Conservation (phyloP, 179 eudicot species). For the Amaranthus tricolor region DNA sequence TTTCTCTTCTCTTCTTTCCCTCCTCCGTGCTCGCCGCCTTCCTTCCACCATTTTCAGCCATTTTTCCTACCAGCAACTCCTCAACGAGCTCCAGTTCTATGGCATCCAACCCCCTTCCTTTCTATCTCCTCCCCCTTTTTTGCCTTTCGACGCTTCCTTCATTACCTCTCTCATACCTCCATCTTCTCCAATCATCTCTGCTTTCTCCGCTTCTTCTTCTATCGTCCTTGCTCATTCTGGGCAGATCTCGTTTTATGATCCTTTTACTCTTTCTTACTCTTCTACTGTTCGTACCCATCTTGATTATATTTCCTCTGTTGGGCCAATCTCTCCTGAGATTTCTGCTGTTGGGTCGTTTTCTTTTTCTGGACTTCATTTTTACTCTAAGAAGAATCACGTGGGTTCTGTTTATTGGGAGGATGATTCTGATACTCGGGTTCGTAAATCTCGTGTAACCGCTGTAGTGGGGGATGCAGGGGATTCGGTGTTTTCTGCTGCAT, state of each 20-base stretch:
- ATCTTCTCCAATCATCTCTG: conserved; percentile 44
- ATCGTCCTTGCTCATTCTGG: conserved; percentile 60
- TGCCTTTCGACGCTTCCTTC: conserved; percentile 27
- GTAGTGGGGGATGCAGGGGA: neutral
- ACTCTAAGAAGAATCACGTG: neutral
- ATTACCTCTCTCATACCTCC: conserved; percentile 43
- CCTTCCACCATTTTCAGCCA: conserved; percentile 26
- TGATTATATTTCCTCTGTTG: conserved; percentile 38
- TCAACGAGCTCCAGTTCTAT: conserved; percentile 35
- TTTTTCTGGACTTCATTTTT: conserved; percentile 65
- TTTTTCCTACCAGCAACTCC: conserved; percentile 49
- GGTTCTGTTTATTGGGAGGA: conserved; percentile 60
- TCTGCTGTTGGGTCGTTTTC: conserved; percentile 46
- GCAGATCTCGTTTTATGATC: conserved; percentile 51
- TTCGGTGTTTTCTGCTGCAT: conserved; percentile 43
- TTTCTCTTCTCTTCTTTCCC: conserved; percentile 50
- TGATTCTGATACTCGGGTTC: conserved; percentile 54
- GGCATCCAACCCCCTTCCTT: conserved; percentile 35
- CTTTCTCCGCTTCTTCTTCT: conserved; percentile 37
- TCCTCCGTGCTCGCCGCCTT: conserved; percentile 50
- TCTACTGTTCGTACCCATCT: conserved; percentile 59
- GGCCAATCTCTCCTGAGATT: conserved; percentile 24
- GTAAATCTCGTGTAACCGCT: conserved; percentile 56
- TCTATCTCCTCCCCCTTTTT: conserved; percentile 34
- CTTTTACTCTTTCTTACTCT: conserved; percentile 29